phyloP scores from a whole-genome alignment of 805 yeast genomes.

The Tetrapisispora iriomotensis region DNA sequence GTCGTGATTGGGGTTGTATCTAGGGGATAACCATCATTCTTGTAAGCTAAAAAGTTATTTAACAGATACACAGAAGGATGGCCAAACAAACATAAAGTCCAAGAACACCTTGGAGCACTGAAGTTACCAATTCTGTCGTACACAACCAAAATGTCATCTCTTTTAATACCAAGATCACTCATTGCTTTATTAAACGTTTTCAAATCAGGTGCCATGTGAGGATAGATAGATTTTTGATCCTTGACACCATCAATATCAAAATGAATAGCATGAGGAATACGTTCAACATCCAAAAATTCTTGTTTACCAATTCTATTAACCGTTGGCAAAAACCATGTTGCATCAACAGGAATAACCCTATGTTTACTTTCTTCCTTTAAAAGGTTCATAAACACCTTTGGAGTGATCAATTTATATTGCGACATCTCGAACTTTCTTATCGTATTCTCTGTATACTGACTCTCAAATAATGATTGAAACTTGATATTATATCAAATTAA shows the following conservation, averaged over 20 bases:
- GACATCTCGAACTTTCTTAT: slow-evolving; percentile 19
- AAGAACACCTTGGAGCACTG: slow-evolving; percentile 83
- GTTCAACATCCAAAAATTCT: slow-evolving; percentile 44
- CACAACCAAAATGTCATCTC: slow-evolving; percentile 56
- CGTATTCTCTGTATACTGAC: too few species aligned
- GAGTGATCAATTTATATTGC: slow-evolving; percentile 22
- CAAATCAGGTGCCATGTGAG: slow-evolving; percentile 81
- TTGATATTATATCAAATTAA: too few species aligned
- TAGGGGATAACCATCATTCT: slow-evolving; percentile 36
- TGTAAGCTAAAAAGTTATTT: slow-evolving; percentile 55
- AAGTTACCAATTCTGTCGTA: slow-evolving; percentile 83
- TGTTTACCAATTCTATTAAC: slow-evolving; percentile 46
- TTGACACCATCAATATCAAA: slow-evolving; percentile 70
- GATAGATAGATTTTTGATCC: slow-evolving; percentile 52
- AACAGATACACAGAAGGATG: slow-evolving; percentile 61
- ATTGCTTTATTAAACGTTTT: slow-evolving; percentile 45
- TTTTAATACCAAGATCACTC: slow-evolving; percentile 44
- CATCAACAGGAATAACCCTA: slow-evolving; percentile 57
- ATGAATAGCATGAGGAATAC: slow-evolving; percentile 59
- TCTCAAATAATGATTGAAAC: too few species aligned
- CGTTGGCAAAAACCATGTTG: slow-evolving; percentile 90
- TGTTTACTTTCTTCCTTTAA: slow-evolving; percentile 15
- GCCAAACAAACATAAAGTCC: slow-evolving; percentile 78
- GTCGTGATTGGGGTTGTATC: slow-evolving; percentile 27
- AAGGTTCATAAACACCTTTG: slow-evolving; percentile 18